Evolutionary conservation across 2,329 filamentous ascomycete species (phyloP).

Genomic region (Xylariomycetidae sp.): DNA sequence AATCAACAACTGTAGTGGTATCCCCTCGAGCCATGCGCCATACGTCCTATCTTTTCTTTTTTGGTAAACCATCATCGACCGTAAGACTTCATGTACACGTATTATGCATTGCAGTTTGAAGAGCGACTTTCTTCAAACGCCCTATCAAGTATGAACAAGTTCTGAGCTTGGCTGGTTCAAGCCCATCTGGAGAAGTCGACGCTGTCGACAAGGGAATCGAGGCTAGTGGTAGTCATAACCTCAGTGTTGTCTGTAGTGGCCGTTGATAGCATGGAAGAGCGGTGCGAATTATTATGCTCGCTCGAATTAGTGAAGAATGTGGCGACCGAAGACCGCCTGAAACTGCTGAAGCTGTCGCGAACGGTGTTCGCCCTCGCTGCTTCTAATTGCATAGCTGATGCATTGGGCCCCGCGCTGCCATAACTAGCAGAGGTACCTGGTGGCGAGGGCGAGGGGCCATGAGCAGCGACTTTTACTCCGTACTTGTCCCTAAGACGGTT

Average conservation of each 20-base stretch:
- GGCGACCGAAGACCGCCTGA: slow-evolving; percentile 59
- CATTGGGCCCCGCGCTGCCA: slow-evolving; percentile 26
- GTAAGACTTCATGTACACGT: slow-evolving; percentile 13
- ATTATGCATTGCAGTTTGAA: no score
- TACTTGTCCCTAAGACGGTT: slow-evolving; percentile 72
- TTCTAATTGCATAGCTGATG: slow-evolving; percentile 27
- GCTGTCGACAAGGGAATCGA: slow-evolving; percentile 39
- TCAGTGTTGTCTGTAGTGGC: slow-evolving; percentile 53
- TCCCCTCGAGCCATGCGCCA: slow-evolving; percentile 31
- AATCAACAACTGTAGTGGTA: slow-evolving; percentile 34
- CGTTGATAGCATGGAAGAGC: slow-evolving; percentile 53
- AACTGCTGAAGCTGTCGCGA: slow-evolving; percentile 56
- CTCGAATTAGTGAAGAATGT: slow-evolving; percentile 58
- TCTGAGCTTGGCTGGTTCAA: slow-evolving; percentile 14
- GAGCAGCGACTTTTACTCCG: slow-evolving; percentile 34
- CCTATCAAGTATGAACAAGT: not conserved
- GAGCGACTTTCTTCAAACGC: slow-evolving; percentile 9
- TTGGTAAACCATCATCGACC: slow-evolving; percentile 18
- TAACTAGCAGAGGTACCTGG: slow-evolving; percentile 29
- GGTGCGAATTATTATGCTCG: slow-evolving; percentile 49
- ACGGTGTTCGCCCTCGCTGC: slow-evolving; percentile 42
- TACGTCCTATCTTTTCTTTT: slow-evolving; percentile 11
- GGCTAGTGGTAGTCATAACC: slow-evolving; percentile 27
- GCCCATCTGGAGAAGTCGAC: slow-evolving; percentile 49
- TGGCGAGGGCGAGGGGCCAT: slow-evolving; percentile 23